Evolutionary conservation across 805 yeast genomes (phyloP).

Genomic region (Cyberlindnera veronae): DNA sequence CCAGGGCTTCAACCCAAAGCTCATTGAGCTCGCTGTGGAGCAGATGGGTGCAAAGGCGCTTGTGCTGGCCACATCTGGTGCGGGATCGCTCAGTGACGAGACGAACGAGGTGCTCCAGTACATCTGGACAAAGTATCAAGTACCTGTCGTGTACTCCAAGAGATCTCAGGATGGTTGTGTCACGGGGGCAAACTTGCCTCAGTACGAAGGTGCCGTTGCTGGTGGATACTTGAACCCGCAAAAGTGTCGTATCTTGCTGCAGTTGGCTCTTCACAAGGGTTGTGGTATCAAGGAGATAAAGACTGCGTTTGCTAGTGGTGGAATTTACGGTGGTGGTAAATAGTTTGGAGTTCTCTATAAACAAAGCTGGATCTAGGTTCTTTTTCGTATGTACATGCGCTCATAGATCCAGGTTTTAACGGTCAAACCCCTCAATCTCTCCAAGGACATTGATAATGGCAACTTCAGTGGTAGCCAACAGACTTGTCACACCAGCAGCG

Average conservation of each 20-base stretch:
- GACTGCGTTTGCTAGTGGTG: slow-evolving; percentile 33
- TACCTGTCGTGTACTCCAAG: slow-evolving; percentile 62
- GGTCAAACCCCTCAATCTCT: slow-evolving; percentile 24
- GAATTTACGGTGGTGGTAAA: slow-evolving; percentile 42
- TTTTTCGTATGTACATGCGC: too few species aligned
- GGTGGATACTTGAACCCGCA: slow-evolving; percentile 67
- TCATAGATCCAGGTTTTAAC: too few species aligned
- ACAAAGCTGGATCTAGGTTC: too few species aligned
- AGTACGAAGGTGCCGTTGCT: slow-evolving; percentile 45
- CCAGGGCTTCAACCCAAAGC: slow-evolving; percentile 51
- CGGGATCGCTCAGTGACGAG: slow-evolving; percentile 56
- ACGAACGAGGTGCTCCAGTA: slow-evolving; percentile 44
- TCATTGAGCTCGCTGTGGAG: slow-evolving; percentile 45
- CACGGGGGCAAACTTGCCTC: slow-evolving; percentile 35
- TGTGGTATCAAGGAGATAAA: slow-evolving; percentile 34
- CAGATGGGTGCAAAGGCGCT: slow-evolving; percentile 48
- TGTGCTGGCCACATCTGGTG: slow-evolving; percentile 68
- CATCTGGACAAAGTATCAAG: slow-evolving; percentile 35
- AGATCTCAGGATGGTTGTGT: slow-evolving; percentile 72
- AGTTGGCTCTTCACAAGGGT: slow-evolving; percentile 44
- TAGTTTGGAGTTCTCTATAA: too few species aligned
- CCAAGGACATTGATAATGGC: slow-evolving; percentile 88
- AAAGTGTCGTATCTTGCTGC: slow-evolving; percentile 55
- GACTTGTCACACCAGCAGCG: slow-evolving; percentile 96
- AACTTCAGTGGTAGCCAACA: slow-evolving; percentile 97